Conservation (phyloP, 176 grass and related monocot genomes). For the Puccinellia tenuiflora region DNA sequence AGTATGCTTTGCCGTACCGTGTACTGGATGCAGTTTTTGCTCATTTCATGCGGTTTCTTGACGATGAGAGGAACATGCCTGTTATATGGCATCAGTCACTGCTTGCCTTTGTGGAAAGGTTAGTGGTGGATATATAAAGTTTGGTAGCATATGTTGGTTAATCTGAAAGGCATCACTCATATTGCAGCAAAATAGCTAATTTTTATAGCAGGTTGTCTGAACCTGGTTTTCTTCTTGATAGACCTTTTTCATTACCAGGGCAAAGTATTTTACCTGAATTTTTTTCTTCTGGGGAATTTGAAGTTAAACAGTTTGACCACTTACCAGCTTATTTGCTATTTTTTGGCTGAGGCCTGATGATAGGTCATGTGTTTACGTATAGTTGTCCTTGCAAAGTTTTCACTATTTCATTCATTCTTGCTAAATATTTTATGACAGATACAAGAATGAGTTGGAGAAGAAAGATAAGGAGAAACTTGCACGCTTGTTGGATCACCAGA, state of each 20-base stretch:
- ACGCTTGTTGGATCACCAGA: constrained; percentile 71
- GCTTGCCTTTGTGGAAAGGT: constrained; percentile 94
- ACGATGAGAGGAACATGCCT: constrained; percentile 71
- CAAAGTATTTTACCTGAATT: not conserved
- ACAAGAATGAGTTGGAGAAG: constrained; percentile 78
- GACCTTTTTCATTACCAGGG: too few species aligned
- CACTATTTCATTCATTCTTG: not conserved
- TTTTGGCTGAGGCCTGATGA: not conserved
- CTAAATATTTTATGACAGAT: constrained; percentile 34
- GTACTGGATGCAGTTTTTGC: constrained; percentile 81
- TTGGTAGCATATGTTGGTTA: not conserved
- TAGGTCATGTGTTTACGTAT: not conserved
- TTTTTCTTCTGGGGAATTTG: not conserved
- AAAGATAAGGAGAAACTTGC: constrained; percentile 69
- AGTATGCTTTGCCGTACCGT: constrained; percentile 87
- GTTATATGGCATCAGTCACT: constrained; percentile 98
- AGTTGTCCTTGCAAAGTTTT: not conserved
- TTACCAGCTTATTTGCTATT: not conserved
- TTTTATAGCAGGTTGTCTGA: not conserved
- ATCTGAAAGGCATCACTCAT: not conserved
- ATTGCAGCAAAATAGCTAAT: not conserved
- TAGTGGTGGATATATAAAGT: constrained; percentile 7
- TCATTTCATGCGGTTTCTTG: constrained; percentile 83
- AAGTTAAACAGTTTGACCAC: not conserved
- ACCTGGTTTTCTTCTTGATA: not conserved